Conservation (phyloP, 73 alveolate species). For the Paramecium pentaurelia region DNA sequence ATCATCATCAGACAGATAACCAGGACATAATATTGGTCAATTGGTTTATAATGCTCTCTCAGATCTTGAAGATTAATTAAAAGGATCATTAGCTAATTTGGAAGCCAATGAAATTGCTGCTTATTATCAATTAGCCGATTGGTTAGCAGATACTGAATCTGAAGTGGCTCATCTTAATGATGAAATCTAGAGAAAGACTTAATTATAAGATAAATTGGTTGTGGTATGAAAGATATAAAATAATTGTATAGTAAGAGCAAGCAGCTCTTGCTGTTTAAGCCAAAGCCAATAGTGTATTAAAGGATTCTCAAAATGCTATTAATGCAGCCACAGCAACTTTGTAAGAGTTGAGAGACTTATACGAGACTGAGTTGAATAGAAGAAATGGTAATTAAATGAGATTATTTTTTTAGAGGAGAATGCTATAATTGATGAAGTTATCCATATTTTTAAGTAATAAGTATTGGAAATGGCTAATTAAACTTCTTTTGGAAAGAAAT, state of each 20-base stretch:
- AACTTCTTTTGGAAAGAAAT: neutral
- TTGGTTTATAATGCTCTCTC: neutral
- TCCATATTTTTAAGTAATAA: neutral
- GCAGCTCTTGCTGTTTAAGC: conserved; percentile 25
- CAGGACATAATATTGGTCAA: conserved; percentile 24
- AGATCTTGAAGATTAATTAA: neutral
- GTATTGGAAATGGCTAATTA: neutral
- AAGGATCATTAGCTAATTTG: neutral
- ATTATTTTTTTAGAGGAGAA: neutral
- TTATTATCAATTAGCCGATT: conserved; percentile 11
- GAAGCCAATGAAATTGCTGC: neutral
- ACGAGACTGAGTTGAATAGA: neutral
- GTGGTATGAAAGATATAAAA: neutral
- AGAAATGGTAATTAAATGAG: neutral
- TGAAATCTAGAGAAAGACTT: conserved; percentile 5
- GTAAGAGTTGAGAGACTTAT: neutral
- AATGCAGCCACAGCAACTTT: neutral
- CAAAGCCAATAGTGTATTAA: neutral
- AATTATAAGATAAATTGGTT: neutral
- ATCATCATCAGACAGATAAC: neutral
- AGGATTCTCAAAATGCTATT: conserved; percentile 11
- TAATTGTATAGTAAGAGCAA: neutral
- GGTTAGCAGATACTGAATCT: conserved; percentile 12
- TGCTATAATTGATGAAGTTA: neutral
- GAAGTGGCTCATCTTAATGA: neutral